Conservation (phyloP, 2,329 filamentous ascomycete species). For the Metarhizium humberi region DNA sequence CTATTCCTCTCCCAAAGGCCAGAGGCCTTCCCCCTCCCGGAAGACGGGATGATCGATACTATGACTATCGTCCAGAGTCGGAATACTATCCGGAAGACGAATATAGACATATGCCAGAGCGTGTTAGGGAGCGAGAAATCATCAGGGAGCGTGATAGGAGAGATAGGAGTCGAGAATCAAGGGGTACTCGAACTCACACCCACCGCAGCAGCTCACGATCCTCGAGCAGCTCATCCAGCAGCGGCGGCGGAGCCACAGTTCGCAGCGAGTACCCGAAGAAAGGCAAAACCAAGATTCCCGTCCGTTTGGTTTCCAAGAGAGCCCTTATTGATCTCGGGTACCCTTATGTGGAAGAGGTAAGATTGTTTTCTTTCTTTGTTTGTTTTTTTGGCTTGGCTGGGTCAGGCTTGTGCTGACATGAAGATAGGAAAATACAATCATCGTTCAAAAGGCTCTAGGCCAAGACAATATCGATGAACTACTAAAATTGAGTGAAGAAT, state of each 20-base stretch:
- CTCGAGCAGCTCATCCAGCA: slow-evolving; percentile 37
- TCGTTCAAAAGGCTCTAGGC: slow-evolving; percentile 75
- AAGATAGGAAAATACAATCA: slow-evolving; percentile 62
- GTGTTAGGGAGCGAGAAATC: slow-evolving; percentile 53
- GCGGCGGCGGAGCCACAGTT: slow-evolving; percentile 39
- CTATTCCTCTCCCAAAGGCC: slow-evolving; percentile 61
- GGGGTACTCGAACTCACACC: slow-evolving; percentile 27
- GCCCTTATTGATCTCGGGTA: slow-evolving; percentile 80
- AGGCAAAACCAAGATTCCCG: slow-evolving; percentile 84
- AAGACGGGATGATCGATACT: slow-evolving; percentile 43
- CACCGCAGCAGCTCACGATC: slow-evolving; percentile 34
- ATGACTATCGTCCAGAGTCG: slow-evolving; percentile 59
- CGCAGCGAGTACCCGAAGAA: slow-evolving; percentile 64
- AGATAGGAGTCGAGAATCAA: slow-evolving; percentile 29
- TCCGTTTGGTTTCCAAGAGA: slow-evolving; percentile 66
- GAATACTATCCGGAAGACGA: slow-evolving; percentile 65
- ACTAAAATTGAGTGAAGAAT: slow-evolving; percentile 72
- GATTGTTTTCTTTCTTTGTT: slow-evolving; percentile 12
- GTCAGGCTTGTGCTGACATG: slow-evolving; percentile 6
- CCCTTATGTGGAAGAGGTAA: slow-evolving; percentile 76
- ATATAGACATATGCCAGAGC: slow-evolving; percentile 51
- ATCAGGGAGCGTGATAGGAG: slow-evolving; percentile 38
- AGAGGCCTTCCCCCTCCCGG: slow-evolving; percentile 51
- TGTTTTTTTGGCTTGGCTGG: background rate
- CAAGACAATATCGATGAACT: slow-evolving; percentile 89